These are phyloP conservation scores for Penicillium simplicissimum DNA, from an alignment of 495 filamentous ascomycete species.

Conservation along the genomic window DNA sequence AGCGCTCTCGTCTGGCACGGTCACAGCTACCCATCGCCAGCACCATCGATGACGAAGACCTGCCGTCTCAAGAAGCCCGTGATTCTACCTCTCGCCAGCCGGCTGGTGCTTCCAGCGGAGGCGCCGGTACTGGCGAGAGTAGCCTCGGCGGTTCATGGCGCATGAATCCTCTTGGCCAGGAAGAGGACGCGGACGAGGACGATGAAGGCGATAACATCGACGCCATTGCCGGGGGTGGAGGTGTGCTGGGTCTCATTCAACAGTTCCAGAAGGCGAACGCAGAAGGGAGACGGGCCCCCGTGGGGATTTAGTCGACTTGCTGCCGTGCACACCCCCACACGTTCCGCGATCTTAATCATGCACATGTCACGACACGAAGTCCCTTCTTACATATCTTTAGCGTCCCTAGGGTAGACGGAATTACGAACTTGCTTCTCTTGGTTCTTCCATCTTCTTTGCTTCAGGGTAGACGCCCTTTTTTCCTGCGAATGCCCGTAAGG, in stretches of 20 bases:
- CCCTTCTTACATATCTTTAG: not conserved
- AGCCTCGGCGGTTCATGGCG: conserved; percentile 67
- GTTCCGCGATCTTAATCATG: not conserved
- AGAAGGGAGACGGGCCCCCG: conserved; percentile 53
- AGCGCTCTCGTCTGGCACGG: conserved; percentile 50
- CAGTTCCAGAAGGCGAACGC: conserved; percentile 87
- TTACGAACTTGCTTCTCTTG: not conserved
- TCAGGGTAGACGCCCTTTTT: not conserved
- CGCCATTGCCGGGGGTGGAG: conserved; percentile 49
- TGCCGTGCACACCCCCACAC: not conserved
- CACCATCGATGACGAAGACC: conserved; percentile 48
- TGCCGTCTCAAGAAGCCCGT: conserved; percentile 25
- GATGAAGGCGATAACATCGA: conserved; percentile 53
- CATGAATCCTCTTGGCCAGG: conserved; percentile 52
- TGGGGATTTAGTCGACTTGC: conserved; percentile 34
- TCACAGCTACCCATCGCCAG: conserved; percentile 35
- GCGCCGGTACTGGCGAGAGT: conserved; percentile 51
- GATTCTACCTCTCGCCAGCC: conserved; percentile 27
- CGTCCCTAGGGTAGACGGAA: not conserved
- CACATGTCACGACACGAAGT: conserved; percentile 3
- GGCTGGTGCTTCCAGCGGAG: conserved; percentile 42
- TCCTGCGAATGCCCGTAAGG: not conserved
- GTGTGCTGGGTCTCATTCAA: conserved; percentile 81
- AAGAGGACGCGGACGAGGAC: conserved; percentile 47
- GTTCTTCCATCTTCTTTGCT: not conserved